A percentile compares a stretch with the other conserved stretches of the same genome.
phyloP scores from a whole-genome alignment of 345 rosid species.

The Aquilaria sinensis region DNA sequence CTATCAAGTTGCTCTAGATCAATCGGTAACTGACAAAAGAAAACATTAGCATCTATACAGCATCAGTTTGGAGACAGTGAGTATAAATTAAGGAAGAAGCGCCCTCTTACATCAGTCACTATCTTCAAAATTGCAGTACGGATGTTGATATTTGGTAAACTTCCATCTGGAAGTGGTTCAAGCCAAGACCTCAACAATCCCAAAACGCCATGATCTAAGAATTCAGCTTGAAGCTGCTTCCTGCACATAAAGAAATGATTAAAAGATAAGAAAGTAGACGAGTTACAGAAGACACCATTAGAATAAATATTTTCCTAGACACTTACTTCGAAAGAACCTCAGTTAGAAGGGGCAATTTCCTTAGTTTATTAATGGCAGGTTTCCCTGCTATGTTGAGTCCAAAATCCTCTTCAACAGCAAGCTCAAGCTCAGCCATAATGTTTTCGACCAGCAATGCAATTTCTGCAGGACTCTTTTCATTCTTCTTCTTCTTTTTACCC shows the following conservation, averaged over 20 bases:
- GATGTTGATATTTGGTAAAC: slow-evolving; percentile 91
- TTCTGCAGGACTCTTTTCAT: slow-evolving; percentile 88
- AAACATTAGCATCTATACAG: slow-evolving; percentile 16
- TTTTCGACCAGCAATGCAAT: slow-evolving; percentile 80
- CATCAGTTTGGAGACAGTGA: slow-evolving; percentile 5
- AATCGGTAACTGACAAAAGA: slow-evolving; percentile 66
- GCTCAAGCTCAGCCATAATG: slow-evolving; percentile 97
- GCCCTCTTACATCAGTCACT: slow-evolving; percentile 59
- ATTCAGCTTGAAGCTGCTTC: slow-evolving; percentile 96
- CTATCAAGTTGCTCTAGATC: slow-evolving; percentile 95
- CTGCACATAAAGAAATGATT: slow-evolving; percentile 30
- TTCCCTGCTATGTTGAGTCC: slow-evolving; percentile 75
- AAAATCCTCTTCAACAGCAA: slow-evolving; percentile 90
- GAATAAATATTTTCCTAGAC: slow-evolving; percentile 6
- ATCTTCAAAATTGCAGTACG: slow-evolving; percentile 82
- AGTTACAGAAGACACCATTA: slow-evolving; percentile 1
- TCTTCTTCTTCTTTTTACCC: slow-evolving; percentile 85
- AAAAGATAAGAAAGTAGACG: not conserved
- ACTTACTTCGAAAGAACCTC: slow-evolving; percentile 95
- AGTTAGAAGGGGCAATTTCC: slow-evolving; percentile 78
- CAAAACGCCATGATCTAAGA: slow-evolving; percentile 91
- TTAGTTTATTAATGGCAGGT: slow-evolving; percentile 93
- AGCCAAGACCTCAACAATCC: slow-evolving; percentile 91
- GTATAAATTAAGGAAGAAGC: slow-evolving; percentile 5
- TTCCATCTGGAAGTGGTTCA: slow-evolving; percentile 98